These are phyloP conservation scores for Fraxinus albicans DNA, from an alignment of 305 asterid species.

Conservation along the genomic window DNA sequence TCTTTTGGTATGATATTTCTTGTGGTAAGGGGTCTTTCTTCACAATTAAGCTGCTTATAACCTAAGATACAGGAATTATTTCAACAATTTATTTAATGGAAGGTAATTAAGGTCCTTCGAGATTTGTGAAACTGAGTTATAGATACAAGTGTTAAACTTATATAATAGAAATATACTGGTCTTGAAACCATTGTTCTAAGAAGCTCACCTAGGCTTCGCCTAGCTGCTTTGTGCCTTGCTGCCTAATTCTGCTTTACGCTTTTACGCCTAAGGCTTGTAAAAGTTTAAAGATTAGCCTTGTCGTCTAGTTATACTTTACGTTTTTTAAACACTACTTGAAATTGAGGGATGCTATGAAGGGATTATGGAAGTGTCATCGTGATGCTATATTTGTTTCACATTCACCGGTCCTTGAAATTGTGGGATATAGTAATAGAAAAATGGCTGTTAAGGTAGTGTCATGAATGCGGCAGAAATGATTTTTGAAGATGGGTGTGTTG, in stretches of 20 bases:
- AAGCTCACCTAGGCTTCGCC: too few species aligned
- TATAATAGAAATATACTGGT: neutral
- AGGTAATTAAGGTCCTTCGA: neutral
- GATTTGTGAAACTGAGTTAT: too few species aligned
- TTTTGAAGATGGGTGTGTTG: neutral
- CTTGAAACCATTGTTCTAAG: neutral
- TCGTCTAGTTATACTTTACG: too few species aligned
- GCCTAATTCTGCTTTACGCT: too few species aligned
- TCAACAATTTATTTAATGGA: neutral
- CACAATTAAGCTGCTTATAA: too few species aligned
- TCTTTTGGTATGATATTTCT: too few species aligned
- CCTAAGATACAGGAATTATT: too few species aligned
- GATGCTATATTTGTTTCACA: neutral
- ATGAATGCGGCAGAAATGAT: neutral
- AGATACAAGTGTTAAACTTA: neutral
- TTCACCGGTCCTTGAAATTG: neutral
- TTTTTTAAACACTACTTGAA: too few species aligned
- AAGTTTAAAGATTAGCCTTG: too few species aligned
- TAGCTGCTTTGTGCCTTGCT: too few species aligned
- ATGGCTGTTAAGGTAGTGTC: neutral
- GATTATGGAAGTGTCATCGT: neutral
- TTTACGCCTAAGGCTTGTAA: too few species aligned
- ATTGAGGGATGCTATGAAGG: neutral
- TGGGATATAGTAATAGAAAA: neutral
- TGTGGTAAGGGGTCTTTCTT: too few species aligned